phyloP scores from a whole-genome alignment of 805 yeast species.

The Wickerhamiella cacticola region DNA sequence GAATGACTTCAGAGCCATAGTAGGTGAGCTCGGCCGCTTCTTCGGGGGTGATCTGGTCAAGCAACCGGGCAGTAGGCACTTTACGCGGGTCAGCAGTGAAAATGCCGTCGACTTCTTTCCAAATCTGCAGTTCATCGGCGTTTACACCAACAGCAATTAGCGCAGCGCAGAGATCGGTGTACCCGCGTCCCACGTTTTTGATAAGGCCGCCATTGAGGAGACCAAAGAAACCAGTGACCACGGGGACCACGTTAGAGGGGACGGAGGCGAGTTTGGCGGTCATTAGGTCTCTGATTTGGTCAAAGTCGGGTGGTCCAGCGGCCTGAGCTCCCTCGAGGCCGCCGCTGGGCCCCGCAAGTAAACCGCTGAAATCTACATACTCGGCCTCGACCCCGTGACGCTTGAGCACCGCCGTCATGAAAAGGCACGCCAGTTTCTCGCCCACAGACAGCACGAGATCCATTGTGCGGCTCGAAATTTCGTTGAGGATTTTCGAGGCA shows the following conservation, averaged over 20 bases:
- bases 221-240: conserved; percentile 92
- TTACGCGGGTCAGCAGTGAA: conserved; percentile 98
- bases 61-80: conserved; percentile 75
- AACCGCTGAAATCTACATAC: conserved; percentile 70
- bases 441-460: conserved; percentile 90
- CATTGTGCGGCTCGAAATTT: conserved; percentile 73
- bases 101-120: conserved; percentile 99
- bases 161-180: conserved; percentile 96
- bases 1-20: conserved; percentile 96
- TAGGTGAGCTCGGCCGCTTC: conserved; percentile 98
- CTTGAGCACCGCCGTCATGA: conserved; percentile 73
- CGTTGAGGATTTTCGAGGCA: conserved; percentile 87
- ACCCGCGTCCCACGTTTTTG: conserved; percentile 92
- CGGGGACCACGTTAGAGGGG: conserved; percentile 50
- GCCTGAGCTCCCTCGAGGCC: conserved; percentile 46
- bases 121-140: conserved; percentile 91
- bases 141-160: conserved; percentile 81
- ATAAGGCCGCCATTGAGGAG: conserved; percentile 89
- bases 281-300: conserved; percentile 38
- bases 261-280: conserved; percentile 35
- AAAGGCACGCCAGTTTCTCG: conserved; percentile 82
- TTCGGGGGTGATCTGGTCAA: conserved; percentile 87
- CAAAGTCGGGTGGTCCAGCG: too few relatives aligned
- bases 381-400: conserved; percentile 69
- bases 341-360: too few relatives aligned